Conservation (phyloP, 163 green algal genomes). For the Chlorella variabilis region DNA sequence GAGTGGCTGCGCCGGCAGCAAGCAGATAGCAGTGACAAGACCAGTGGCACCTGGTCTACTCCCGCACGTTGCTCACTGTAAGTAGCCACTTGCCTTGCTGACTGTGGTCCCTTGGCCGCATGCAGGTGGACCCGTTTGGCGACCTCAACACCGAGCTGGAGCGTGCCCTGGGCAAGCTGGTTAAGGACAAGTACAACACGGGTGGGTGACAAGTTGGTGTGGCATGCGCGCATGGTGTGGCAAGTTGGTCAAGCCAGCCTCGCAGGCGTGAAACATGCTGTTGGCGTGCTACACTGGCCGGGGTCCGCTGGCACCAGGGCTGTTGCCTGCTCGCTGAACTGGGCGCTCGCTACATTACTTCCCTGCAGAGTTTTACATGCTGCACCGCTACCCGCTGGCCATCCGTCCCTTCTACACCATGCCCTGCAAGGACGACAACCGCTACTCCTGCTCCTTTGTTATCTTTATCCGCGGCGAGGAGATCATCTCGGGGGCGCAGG, state of each 20-base stretch:
- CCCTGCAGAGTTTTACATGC: conserved; percentile 94
- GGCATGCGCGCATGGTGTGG: neutral
- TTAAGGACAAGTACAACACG: conserved; percentile 75
- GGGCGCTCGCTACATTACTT: neutral
- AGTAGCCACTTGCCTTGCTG: neutral
- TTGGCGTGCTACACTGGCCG: too few species aligned
- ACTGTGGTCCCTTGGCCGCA: neutral
- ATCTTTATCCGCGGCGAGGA: conserved; percentile 99
- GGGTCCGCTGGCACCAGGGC: too few species aligned
- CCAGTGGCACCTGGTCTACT: too few species aligned
- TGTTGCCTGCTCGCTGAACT: too few species aligned
- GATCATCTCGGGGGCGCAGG: conserved; percentile 97
- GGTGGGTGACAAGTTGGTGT: neutral
- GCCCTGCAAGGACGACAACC: conserved; percentile 86
- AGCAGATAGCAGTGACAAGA: neutral
- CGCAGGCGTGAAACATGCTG: too few species aligned
- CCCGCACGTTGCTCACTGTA: too few species aligned
- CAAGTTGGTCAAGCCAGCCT: too few species aligned
- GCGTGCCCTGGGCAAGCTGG: conserved; percentile 87
- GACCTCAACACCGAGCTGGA: conserved; percentile 96
- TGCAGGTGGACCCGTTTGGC: conserved; percentile 81
- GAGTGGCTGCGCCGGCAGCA: neutral
- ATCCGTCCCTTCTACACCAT: conserved; percentile 98
- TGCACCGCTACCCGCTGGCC: conserved; percentile 81
- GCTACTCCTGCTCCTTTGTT: conserved; percentile 97